phyloP scores from a whole-genome alignment of 805 yeast genomes.

The Starmerella floris region DNA sequence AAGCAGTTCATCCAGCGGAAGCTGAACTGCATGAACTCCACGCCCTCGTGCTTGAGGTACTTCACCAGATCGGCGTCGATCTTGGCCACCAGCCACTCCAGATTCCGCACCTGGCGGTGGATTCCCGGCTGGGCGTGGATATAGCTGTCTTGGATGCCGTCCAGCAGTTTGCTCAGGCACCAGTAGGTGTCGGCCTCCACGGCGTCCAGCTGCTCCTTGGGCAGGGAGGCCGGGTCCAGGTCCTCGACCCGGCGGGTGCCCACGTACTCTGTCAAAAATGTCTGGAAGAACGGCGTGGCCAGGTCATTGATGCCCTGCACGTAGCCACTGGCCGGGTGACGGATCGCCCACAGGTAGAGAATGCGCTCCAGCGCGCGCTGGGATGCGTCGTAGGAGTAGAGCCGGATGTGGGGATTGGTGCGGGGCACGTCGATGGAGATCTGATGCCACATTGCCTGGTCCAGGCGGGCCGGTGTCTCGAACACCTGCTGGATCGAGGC shows the following conservation, averaged over 20 bases:
- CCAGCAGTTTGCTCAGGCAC: slow-evolving; percentile 84
- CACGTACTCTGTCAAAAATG: slow-evolving; percentile 60
- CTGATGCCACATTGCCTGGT: slow-evolving; percentile 84
- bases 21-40: slow-evolving; percentile 91
- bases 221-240: slow-evolving; percentile 49
- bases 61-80: slow-evolving; percentile 61
- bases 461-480: slow-evolving; percentile 37
- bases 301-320: slow-evolving; percentile 96
- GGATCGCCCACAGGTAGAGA: slow-evolving; percentile 82
- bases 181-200: slow-evolving; percentile 95
- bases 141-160: slow-evolving; percentile 91
- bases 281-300: slow-evolving; percentile 83
- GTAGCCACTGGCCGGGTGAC: slow-evolving; percentile 96
- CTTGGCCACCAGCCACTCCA: slow-evolving; percentile 62
- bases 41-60: slow-evolving; percentile 67
- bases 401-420: slow-evolving; percentile 71
- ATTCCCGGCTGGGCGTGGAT: slow-evolving; percentile 98
- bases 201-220: slow-evolving; percentile 45
- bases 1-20: slow-evolving; percentile 99
- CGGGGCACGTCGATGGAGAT: slow-evolving; percentile 89
- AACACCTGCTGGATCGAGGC: slow-evolving; percentile 63
- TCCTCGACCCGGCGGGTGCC: slow-evolving; percentile 35
- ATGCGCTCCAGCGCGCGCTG: slow-evolving; percentile 72
- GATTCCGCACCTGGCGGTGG: slow-evolving; percentile 65
- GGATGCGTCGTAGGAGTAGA: slow-evolving; percentile 55